Conservation (phyloP, 306 rosid species). For the Acacia melanoxylon region DNA sequence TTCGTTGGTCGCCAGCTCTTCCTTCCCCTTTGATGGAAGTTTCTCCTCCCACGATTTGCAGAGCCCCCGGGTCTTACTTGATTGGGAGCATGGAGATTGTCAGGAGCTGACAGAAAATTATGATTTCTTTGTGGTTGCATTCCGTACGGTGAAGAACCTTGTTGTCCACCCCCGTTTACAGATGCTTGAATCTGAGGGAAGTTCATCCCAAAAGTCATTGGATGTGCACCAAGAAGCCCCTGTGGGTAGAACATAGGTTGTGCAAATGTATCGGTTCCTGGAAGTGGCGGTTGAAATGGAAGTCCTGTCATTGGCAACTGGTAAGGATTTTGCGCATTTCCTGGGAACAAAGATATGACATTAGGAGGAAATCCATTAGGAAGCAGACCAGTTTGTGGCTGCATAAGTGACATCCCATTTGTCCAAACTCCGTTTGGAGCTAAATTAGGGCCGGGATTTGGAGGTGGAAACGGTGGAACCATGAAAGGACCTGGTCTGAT, state of each 20-base stretch:
- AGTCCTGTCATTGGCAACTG: slow-evolving; percentile 56
- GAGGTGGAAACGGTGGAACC: slow-evolving; percentile 47
- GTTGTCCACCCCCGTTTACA: slow-evolving; percentile 29
- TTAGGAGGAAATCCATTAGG: slow-evolving; percentile 49
- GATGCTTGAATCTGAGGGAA: slow-evolving; percentile 42
- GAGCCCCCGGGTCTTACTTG: slow-evolving; percentile 52
- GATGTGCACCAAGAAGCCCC: slow-evolving; percentile 59
- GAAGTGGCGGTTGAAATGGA: slow-evolving; percentile 53
- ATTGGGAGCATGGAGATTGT: slow-evolving; percentile 31
- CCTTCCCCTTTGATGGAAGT: slow-evolving; percentile 48
- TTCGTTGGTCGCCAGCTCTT: slow-evolving; percentile 57
- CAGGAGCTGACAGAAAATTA: slow-evolving; percentile 38
- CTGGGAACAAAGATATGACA: slow-evolving; percentile 52
- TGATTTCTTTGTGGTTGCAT: slow-evolving; percentile 37
- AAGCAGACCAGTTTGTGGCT: slow-evolving; percentile 45
- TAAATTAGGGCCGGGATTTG: slow-evolving; percentile 35
- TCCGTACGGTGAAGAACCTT: slow-evolving; percentile 40
- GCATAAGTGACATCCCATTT: slow-evolving; percentile 46
- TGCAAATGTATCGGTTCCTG: slow-evolving; percentile 37
- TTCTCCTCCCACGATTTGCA: slow-evolving; percentile 49
- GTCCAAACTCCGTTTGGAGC: slow-evolving; percentile 57
- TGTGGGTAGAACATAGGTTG: slow-evolving; percentile 44
- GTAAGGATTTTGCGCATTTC: slow-evolving; percentile 43
- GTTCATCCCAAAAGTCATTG: slow-evolving; percentile 42
- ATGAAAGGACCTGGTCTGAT: slow-evolving; percentile 41